These are phyloP conservation scores for Penicillium bovifimosum DNA, from an alignment of 495 filamentous ascomycete species.

Conservation along the genomic window DNA sequence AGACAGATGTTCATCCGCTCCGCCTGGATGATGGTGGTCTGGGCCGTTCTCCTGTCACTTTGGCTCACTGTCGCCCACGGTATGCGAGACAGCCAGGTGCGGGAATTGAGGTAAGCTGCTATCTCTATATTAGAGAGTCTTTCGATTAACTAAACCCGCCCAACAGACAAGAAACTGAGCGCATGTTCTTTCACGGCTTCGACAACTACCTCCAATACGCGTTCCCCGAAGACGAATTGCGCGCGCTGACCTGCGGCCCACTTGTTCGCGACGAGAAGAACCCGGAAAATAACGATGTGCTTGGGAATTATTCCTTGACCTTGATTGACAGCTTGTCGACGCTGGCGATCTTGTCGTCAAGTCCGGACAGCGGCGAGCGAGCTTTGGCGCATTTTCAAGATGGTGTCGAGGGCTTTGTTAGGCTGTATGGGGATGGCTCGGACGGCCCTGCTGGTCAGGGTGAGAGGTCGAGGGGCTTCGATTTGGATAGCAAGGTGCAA, in stretches of 20 bases:
- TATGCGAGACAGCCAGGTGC: constrained; percentile 38
- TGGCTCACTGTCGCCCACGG: constrained; percentile 37
- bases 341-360: constrained; percentile 82
- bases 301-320: constrained; percentile 95
- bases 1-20: constrained; percentile 36
- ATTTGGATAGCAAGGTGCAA: constrained; percentile 95
- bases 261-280: constrained; percentile 76
- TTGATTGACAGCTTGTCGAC: constrained; percentile 92
- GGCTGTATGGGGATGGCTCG: constrained; percentile 81
- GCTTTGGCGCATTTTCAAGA: constrained; percentile 73
- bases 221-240: constrained; percentile 95
- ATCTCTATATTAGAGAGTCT: not conserved
- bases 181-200: constrained; percentile 96
- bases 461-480: constrained; percentile 74
- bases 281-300: constrained; percentile 87
- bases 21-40: constrained; percentile 35
- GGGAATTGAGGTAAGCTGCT: constrained; percentile 34
- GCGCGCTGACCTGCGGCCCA: constrained; percentile 78
- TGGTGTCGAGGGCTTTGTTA: constrained; percentile 70
- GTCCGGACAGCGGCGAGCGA: constrained; percentile 50
- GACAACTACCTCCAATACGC: constrained; percentile 91
- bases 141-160: not conserved
- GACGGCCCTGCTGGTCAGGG: constrained; percentile 65
- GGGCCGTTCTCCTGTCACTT: constrained; percentile 36
- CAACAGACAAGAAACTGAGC: constrained; percentile 67